Evolutionary conservation across 139 green algal species (phyloP).

Genomic region (Microglena sp.): DNA sequence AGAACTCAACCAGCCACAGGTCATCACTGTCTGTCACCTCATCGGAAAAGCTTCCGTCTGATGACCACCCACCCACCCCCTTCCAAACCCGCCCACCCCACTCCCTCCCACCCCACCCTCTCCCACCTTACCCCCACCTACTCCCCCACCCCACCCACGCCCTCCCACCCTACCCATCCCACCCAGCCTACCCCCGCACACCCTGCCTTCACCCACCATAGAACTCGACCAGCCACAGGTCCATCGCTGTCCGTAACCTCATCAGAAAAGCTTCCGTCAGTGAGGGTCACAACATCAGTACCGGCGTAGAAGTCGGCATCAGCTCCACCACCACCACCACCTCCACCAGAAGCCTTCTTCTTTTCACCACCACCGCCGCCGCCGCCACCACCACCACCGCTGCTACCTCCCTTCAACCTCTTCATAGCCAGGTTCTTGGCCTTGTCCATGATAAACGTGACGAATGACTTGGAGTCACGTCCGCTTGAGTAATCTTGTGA

Average conservation of each 20-base stretch:
- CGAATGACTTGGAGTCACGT: constrained; percentile 68
- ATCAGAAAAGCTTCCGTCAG: constrained; percentile 63
- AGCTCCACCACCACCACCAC: constrained; percentile 7
- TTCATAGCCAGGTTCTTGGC: constrained; percentile 38
- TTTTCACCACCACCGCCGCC: constrained; percentile 9
- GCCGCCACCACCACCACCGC: constrained; percentile 3
- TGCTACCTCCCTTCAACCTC: constrained; percentile 33
- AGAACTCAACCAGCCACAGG: not conserved
- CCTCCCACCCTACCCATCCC: too few species aligned
- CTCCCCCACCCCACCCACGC: too few species aligned
- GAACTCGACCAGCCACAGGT: not conserved
- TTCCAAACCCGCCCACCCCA: too few species aligned
- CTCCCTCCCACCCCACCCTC: too few species aligned
- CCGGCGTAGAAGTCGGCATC: constrained; percentile 40
- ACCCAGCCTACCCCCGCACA: not conserved
- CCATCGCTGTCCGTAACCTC: constrained; percentile 37
- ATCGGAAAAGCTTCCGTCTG: too few species aligned
- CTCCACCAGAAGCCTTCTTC: not conserved
- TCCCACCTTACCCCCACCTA: too few species aligned
- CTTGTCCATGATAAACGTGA: constrained; percentile 63
- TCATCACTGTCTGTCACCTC: not conserved
- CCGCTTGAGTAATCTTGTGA: constrained; percentile 57
- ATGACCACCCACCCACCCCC: too few species aligned
- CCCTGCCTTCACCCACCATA: not conserved
- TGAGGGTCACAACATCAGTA: constrained; percentile 64